phyloP scores from a whole-genome alignment of 108 stramenopile genomes.

The Aureococcus anophagefferens region DNA sequence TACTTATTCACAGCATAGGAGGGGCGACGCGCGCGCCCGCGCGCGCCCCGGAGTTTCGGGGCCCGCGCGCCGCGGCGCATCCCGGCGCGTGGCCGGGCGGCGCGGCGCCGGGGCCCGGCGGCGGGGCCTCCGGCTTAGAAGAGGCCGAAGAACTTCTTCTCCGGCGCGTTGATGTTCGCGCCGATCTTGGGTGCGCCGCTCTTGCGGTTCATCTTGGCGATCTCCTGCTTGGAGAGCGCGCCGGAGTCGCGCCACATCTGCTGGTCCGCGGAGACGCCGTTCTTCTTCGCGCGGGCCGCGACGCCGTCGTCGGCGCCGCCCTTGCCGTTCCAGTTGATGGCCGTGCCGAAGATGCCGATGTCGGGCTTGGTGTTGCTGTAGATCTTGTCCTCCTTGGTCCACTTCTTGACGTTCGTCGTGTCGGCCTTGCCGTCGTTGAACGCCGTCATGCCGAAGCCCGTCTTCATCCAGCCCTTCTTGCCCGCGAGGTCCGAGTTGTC shows the following conservation, averaged over 20 bases:
- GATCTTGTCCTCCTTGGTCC: not conserved
- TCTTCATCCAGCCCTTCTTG: not conserved
- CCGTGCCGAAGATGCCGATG: not conserved
- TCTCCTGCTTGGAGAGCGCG: not conserved
- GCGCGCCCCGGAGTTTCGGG: too few species aligned
- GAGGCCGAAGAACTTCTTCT: constrained; percentile 1
- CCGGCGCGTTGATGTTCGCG: too few species aligned
- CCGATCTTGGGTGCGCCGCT: not conserved
- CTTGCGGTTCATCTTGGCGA: not conserved
- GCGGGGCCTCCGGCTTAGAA: too few species aligned
- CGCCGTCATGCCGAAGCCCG: not conserved
- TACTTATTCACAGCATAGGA: too few species aligned
- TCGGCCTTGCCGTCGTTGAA: not conserved
- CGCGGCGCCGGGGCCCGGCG: too few species aligned
- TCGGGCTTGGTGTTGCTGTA: not conserved
- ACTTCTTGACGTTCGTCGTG: not conserved
- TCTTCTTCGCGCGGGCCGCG: not conserved
- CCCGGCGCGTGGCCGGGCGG: too few species aligned
- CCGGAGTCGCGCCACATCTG: constrained; percentile 2
- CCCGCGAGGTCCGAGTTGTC: not conserved
- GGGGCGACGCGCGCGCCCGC: too few species aligned
- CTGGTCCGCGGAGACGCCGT: not conserved
- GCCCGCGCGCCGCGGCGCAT: too few species aligned
- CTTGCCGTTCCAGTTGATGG: not conserved
- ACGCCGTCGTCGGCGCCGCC: not conserved